A percentile compares a stretch with the other conserved stretches of the same genome.
These are phyloP conservation scores for Suhomyces bolitotheri DNA, from an alignment of 1,139 yeast species.

Conservation along the genomic window DNA sequence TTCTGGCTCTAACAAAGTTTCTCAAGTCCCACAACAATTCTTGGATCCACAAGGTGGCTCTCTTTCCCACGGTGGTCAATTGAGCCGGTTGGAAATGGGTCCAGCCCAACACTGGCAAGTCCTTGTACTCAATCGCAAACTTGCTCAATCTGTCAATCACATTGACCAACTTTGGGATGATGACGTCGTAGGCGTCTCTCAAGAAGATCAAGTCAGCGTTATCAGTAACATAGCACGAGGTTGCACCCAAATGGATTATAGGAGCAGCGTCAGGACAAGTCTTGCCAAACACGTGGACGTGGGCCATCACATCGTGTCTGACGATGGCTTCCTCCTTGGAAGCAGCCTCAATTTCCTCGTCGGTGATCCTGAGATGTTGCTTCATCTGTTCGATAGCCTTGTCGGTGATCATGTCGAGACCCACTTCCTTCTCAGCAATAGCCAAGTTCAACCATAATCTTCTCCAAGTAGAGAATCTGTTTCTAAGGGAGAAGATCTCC, in stretches of 20 bases:
- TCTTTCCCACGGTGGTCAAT: slow-evolving; percentile 96
- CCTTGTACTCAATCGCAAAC: slow-evolving; percentile 90
- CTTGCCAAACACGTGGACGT: slow-evolving; percentile 91
- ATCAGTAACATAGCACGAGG: slow-evolving; percentile 96
- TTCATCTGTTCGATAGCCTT: slow-evolving; percentile 90
- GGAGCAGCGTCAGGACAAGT: slow-evolving; percentile 97
- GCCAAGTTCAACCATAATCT: slow-evolving; percentile 95
- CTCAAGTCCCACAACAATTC: slow-evolving; percentile 97
- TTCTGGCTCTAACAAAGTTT: slow-evolving; percentile 93
- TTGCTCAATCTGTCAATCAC: slow-evolving; percentile 87
- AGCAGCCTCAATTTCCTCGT: slow-evolving; percentile 88
- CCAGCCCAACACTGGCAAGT: slow-evolving; percentile 97
- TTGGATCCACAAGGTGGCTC: slow-evolving; percentile 97
- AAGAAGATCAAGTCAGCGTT: slow-evolving; percentile 96
- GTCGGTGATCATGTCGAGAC: slow-evolving; percentile 78
- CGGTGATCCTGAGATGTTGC: slow-evolving; percentile 76
- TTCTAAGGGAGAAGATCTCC: slow-evolving; percentile 83
- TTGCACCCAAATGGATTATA: slow-evolving; percentile 96
- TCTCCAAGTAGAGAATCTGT: slow-evolving; percentile 98
- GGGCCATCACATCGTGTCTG: slow-evolving; percentile 99
- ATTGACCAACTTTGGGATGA: slow-evolving; percentile 92
- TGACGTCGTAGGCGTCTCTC: slow-evolving; percentile 90
- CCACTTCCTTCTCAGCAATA: slow-evolving; percentile 90
- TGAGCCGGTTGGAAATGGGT: slow-evolving; percentile 99
- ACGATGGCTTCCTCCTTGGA: slow-evolving; percentile 94